phyloP scores from a whole-genome alignment of 2,329 filamentous ascomycete species.

The Xylariales sp. region DNA sequence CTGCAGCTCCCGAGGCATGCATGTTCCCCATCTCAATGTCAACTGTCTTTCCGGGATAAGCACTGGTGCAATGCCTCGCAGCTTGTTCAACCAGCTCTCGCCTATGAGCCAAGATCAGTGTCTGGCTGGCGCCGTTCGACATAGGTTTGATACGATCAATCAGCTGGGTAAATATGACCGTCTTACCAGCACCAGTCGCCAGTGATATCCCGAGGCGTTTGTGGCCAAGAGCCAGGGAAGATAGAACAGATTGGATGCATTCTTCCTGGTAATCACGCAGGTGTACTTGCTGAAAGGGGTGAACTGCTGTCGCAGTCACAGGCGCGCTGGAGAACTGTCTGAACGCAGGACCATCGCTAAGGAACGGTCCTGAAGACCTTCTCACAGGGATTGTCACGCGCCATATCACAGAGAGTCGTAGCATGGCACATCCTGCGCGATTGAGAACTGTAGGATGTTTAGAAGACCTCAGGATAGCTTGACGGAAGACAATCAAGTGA shows the following conservation, averaged over 20 bases:
- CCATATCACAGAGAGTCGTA: conserved; percentile 19
- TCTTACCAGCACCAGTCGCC: conserved; percentile 86
- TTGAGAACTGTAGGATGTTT: background rate
- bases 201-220: conserved; percentile 80
- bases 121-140: conserved; percentile 60
- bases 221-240: conserved; percentile 64
- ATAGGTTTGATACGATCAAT: conserved; percentile 68
- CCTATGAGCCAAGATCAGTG: conserved; percentile 86
- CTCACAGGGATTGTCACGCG: conserved; percentile 11
- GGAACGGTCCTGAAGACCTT: conserved; percentile 2
- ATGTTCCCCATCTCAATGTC: conserved; percentile 88
- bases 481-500: no score
- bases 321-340: background rate
- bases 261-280: conserved; percentile 87
- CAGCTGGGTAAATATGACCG: conserved; percentile 93
- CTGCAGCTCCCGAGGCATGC: conserved; percentile 72
- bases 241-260: conserved; percentile 77
- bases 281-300: conserved; percentile 34
- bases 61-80: conserved; percentile 71
- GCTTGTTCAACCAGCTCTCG: conserved; percentile 94
- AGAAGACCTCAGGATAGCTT: no score
- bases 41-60: conserved; percentile 75
- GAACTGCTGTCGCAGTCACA: background rate
- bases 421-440: conserved; percentile 21
- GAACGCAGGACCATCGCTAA: background rate